These are phyloP conservation scores for Nemania abortiva DNA, from an alignment of 2,329 filamentous ascomycete species.

Conservation along the genomic window DNA sequence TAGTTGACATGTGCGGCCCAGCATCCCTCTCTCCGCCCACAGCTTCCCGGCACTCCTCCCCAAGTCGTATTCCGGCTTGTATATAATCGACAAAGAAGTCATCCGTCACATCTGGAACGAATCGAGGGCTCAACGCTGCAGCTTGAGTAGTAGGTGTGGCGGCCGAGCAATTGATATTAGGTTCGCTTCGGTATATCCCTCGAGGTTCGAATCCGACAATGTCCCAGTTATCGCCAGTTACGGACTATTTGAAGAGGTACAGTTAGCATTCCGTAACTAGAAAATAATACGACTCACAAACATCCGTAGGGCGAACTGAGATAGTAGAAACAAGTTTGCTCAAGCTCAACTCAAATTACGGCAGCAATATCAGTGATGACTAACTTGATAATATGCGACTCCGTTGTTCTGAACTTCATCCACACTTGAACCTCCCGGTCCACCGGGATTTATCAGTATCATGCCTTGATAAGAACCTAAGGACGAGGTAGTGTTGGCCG, in stretches of 20 bases:
- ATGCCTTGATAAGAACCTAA: conserved; percentile 31
- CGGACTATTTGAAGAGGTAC: conserved; percentile 14
- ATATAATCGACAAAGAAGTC: conserved; percentile 28
- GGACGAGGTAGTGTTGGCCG: conserved; percentile 24
- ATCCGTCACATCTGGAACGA: conserved; percentile 27
- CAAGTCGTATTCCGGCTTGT: conserved; percentile 19
- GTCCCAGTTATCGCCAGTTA: conserved; percentile 30
- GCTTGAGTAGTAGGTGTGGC: background rate
- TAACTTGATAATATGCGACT: conserved; percentile 29
- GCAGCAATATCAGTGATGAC: background rate
- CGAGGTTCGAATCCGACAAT: conserved; percentile 29
- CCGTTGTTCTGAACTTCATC: conserved; percentile 29
- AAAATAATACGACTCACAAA: too few relatives aligned
- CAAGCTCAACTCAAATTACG: too few relatives aligned
- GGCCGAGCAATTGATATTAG: conserved; percentile 29
- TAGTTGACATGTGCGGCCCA: conserved; percentile 30
- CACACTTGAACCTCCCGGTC: conserved; percentile 23
- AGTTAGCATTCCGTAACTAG: background rate
- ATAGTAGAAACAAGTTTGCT: too few relatives aligned
- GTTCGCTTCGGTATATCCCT: conserved; percentile 32
- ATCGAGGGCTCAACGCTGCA: conserved; percentile 12
- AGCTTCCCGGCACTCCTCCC: background rate
- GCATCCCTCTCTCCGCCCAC: conserved; percentile 28
- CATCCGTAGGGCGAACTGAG: too few relatives aligned
- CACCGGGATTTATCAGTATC: conserved; percentile 30